Evolutionary conservation across 768 basidiomycete species (phyloP), one percentile per base, ranked within the genome.

Genomic region (Pleurotus salmoneostramineus): DNA sequence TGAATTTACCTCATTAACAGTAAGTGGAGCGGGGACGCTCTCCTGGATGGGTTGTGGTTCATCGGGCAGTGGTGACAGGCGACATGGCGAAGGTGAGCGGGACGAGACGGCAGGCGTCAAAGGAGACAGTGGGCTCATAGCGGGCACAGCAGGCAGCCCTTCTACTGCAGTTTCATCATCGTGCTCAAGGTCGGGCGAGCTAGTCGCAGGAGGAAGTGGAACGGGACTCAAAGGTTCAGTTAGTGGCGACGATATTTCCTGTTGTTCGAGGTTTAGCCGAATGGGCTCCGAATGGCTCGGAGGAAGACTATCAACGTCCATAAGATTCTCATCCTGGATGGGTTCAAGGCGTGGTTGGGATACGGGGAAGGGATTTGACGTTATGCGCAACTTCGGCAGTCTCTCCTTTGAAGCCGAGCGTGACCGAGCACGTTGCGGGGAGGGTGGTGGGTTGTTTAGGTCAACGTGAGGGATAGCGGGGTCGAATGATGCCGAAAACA

Each of bases 371-470:
- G 63, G 59, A 56, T 63, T 63, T 50, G 68, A 62, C 47, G 65
- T 56, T 37, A 74, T 69, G 6, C 69, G 71, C 12, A 75, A 57
- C 50, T 69, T 73, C 15, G 66, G 61, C 44, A 71, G 73, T 31
- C 59, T 65, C 58, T 74, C 72, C 61, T 77, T 82, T n/a, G 72
- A 75, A 6, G 56, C 71, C 10, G 78, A 78, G 52, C 66, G 69
- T 6, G 74, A 69, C 21, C 71, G 69, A 36, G 65, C 61, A 37
- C 72, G 72, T 51, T 70, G 72, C 4, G 78, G 77, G 33, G 77
- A 78, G 3, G 68, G 60, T 8, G 77, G 76, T 6, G 72, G 74
- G 51, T 77, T 77, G 54, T 71, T 70, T 52, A 80, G 70, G 65
- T 81, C 78, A 43, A 80, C 71, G 34, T 69, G 74, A 15, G 72